Percentiles rank a stretch among this genome's conserved stretches.
Conservation (phyloP, 176 grass and related monocot genomes). For the maize (Zea mays) region DNA sequence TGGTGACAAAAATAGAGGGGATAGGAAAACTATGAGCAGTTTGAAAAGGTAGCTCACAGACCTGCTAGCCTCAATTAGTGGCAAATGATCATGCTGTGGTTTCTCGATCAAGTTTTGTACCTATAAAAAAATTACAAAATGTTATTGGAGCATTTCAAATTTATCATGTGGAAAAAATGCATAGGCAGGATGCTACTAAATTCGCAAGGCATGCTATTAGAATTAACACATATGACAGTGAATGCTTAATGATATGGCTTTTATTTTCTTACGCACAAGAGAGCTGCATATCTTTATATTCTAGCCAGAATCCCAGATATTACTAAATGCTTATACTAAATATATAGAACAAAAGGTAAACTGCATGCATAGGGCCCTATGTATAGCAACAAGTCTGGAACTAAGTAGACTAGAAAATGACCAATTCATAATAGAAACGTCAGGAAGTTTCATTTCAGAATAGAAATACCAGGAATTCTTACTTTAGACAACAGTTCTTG, state of each 20-base stretch:
- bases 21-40: constrained; percentile 4
- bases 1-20: constrained; percentile 16
- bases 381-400: neutral
- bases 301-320: neutral
- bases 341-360: neutral
- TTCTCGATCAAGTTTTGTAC: constrained; percentile 97
- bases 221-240: constrained; percentile 2
- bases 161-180: neutral
- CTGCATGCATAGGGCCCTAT: neutral
- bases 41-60: constrained; percentile 38
- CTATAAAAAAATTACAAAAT: constrained; percentile 41
- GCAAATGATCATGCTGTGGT: constrained; percentile 92
- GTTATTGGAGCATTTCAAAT: constrained; percentile 4
- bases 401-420: constrained; percentile 22
- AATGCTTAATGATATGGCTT: neutral
- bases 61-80: constrained; percentile 98
- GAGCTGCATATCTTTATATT: neutral
- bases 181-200: neutral
- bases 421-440: constrained; percentile 5
- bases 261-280: neutral
- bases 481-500: constrained; percentile 97
- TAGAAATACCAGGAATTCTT: constrained; percentile 36
- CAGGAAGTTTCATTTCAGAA: constrained; percentile 3
- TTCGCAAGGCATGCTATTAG: neutral
- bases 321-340: neutral